Percentiles rank a stretch among this genome's conserved stretches.
Evolutionary conservation across 2,329 filamentous ascomycete species (phyloP).

Genomic region (Exophiala alcalophila): DNA sequence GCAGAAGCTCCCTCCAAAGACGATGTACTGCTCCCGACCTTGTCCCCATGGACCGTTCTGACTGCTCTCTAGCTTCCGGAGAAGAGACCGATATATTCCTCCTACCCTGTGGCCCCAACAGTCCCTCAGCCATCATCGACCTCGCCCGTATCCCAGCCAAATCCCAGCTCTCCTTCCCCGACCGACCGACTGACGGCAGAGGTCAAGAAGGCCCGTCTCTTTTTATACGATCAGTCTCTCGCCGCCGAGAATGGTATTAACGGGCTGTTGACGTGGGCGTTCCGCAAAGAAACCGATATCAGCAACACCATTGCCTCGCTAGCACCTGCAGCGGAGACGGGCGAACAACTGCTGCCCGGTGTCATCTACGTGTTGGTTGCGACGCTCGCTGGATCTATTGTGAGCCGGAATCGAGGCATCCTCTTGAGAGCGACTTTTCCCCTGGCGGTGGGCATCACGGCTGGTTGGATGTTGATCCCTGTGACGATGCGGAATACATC

Average conservation of each 20-base stretch:
- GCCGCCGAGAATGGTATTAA: slow-evolving; percentile 80
- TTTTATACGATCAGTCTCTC: slow-evolving; percentile 72
- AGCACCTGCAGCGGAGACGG: slow-evolving; percentile 78
- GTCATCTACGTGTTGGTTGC: slow-evolving; percentile 89
- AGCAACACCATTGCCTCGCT: slow-evolving; percentile 85
- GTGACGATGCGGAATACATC: slow-evolving; percentile 87
- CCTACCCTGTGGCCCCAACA: slow-evolving; percentile 16
- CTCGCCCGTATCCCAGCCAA: slow-evolving; percentile 16
- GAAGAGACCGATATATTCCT: slow-evolving; percentile 45
- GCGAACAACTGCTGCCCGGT: slow-evolving; percentile 86
- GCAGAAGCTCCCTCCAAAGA: slow-evolving; percentile 42
- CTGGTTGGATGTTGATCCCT: slow-evolving; percentile 81
- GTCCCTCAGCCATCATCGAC: slow-evolving; percentile 18
- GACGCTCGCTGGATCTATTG: slow-evolving; percentile 90
- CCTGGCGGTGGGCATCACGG: slow-evolving; percentile 73
- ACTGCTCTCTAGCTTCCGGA: slow-evolving; percentile 25
- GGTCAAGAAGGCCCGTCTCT: slow-evolving; percentile 75
- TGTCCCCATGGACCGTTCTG: slow-evolving; percentile 17
- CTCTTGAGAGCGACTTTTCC: slow-evolving; percentile 75
- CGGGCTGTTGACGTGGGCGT: slow-evolving; percentile 71
- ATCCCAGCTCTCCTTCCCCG: slow-evolving; percentile 60
- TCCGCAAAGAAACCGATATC: slow-evolving; percentile 84
- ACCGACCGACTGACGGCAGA: slow-evolving; percentile 85
- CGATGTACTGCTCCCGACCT: slow-evolving; percentile 28
- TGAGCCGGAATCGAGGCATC: slow-evolving; percentile 82